Percentiles rank a stretch among this genome's conserved stretches.
Conservation (phyloP, 768 basidiomycete genomes). For the Suillus luteus region DNA sequence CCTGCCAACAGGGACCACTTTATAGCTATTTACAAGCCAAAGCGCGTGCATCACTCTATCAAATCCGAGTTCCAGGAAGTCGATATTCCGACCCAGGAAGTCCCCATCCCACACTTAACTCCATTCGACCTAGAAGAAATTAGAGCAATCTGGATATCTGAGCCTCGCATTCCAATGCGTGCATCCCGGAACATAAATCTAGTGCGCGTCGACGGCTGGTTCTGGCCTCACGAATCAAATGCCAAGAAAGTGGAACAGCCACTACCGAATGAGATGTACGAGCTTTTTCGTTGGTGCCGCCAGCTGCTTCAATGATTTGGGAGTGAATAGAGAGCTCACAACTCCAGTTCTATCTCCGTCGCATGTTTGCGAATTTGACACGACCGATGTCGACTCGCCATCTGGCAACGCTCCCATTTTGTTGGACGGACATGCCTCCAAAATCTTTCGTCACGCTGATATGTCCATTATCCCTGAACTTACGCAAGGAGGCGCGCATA, state of each 20-base stretch:
- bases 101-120: not conserved
- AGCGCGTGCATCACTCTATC: not conserved
- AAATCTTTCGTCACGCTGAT: not conserved
- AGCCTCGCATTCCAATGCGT: slow-evolving; percentile 30
- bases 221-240: slow-evolving; percentile 23
- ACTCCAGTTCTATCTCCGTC: not conserved
- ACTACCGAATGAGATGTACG: slow-evolving; percentile 22
- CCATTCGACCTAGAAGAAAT: slow-evolving; percentile 27
- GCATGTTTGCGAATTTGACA: slow-evolving; percentile 8
- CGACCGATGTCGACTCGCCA: slow-evolving; percentile 12
- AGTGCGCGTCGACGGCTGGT: slow-evolving; percentile 27
- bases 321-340: slow-evolving; percentile 14
- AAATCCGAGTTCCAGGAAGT: not conserved
- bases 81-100: not conserved
- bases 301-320: slow-evolving; percentile 1
- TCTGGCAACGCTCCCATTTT: slow-evolving; percentile 29
- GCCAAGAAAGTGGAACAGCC: slow-evolving; percentile 29
- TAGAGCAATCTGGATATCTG: slow-evolving; percentile 30
- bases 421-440: not conserved
- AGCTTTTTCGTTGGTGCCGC: slow-evolving; percentile 22
- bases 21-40: not conserved
- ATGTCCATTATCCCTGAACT: not conserved
- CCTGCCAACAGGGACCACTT: not conserved
- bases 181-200: slow-evolving; percentile 25
- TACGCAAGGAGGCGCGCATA: not conserved